A percentile compares a stretch with the other conserved stretches of the same genome.
phyloP scores from a whole-genome alignment of 768 basidiomycete genomes.

The Phlegmacium glaucopus region DNA sequence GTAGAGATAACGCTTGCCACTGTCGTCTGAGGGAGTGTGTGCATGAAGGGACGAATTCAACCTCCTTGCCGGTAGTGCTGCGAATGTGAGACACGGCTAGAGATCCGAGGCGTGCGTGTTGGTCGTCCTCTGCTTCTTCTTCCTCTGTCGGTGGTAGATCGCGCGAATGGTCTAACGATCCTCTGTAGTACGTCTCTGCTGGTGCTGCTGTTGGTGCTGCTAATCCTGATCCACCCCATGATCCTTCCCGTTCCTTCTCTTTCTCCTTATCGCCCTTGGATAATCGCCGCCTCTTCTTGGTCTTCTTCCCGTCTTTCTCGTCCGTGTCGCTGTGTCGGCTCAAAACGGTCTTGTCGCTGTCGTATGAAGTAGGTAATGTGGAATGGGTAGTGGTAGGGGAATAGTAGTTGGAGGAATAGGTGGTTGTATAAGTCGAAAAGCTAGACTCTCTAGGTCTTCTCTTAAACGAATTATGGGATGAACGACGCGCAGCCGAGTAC shows the following conservation, averaged over 20 bases:
- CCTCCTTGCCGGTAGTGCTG: slow-evolving; percentile 9
- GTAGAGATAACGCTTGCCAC: slow-evolving; percentile 58
- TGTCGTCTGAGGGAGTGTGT: slow-evolving; percentile 48
- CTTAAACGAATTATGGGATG: slow-evolving; percentile 2
- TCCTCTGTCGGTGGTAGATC: slow-evolving; percentile 6
- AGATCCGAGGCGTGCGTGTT: slow-evolving; percentile 20
- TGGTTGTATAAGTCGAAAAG: slow-evolving; percentile 5
- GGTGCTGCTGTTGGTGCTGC: not conserved
- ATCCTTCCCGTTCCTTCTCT: slow-evolving; percentile 9
- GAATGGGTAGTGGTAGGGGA: slow-evolving; percentile 17
- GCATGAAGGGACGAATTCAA: slow-evolving; percentile 52
- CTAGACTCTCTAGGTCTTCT: slow-evolving; percentile 5
- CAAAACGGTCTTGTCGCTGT: slow-evolving; percentile 21
- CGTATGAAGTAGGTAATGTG: slow-evolving; percentile 24
- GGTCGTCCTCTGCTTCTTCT: slow-evolving; percentile 13
- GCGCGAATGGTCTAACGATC: slow-evolving; percentile 4
- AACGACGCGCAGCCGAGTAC: slow-evolving; percentile 11
- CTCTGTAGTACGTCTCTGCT: slow-evolving; percentile 2
- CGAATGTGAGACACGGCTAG: not conserved
- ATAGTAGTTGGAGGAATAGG: slow-evolving; percentile 11
- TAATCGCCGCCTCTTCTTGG: slow-evolving; percentile 8
- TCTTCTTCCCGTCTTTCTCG: slow-evolving; percentile 11
- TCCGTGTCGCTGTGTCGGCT: slow-evolving; percentile 22
- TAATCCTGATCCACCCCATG: not conserved
- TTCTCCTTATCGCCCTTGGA: slow-evolving; percentile 12